Percentiles rank a stretch among this genome's conserved stretches.
phyloP scores from a whole-genome alignment of 108 stramenopile genomes.

The Stephanodiscus triporus region DNA sequence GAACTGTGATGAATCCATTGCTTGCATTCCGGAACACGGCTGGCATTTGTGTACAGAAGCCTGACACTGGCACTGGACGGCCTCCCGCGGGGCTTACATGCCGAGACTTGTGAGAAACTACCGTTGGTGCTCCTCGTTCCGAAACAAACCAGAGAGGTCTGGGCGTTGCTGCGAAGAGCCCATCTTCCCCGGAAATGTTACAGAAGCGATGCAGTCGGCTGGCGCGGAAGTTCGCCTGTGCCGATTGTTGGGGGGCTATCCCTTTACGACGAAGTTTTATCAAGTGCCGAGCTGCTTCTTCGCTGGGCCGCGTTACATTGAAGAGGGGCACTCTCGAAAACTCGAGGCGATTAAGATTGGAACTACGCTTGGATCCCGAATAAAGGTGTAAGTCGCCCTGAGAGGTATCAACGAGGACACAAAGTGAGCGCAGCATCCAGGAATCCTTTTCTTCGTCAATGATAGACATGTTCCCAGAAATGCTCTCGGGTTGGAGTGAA shows the following conservation, averaged over 20 bases:
- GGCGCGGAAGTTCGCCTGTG: slow-evolving; percentile 44
- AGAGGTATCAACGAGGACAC: slow-evolving; percentile 68
- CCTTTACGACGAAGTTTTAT: slow-evolving; percentile 73
- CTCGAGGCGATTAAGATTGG: slow-evolving; percentile 18
- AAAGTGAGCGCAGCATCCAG: slow-evolving; percentile 55
- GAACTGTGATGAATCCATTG: slow-evolving; percentile 76
- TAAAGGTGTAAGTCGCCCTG: slow-evolving; percentile 76
- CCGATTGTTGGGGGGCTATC: slow-evolving; percentile 44
- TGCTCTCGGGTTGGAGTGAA: slow-evolving; percentile 27
- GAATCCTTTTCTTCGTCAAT: slow-evolving; percentile 32
- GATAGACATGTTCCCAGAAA: neutral
- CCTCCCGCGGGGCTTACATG: slow-evolving; percentile 85
- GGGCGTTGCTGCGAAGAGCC: slow-evolving; percentile 73
- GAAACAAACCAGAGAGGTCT: slow-evolving; percentile 82
- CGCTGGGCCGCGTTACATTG: slow-evolving; percentile 61
- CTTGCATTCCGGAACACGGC: slow-evolving; percentile 36
- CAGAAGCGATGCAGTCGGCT: slow-evolving; percentile 68
- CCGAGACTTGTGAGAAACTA: slow-evolving; percentile 70
- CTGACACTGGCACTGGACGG: slow-evolving; percentile 64
- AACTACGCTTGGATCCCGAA: slow-evolving; percentile 29
- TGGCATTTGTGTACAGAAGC: slow-evolving; percentile 69
- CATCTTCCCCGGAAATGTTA: slow-evolving; percentile 73
- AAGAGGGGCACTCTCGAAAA: slow-evolving; percentile 63
- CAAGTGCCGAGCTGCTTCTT: slow-evolving; percentile 71
- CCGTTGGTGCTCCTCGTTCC: slow-evolving; percentile 67